Base-by-base conservation (phyloP, 225 moss, liverwort and hornwort species). In the Bryum argenteum region DNA sequence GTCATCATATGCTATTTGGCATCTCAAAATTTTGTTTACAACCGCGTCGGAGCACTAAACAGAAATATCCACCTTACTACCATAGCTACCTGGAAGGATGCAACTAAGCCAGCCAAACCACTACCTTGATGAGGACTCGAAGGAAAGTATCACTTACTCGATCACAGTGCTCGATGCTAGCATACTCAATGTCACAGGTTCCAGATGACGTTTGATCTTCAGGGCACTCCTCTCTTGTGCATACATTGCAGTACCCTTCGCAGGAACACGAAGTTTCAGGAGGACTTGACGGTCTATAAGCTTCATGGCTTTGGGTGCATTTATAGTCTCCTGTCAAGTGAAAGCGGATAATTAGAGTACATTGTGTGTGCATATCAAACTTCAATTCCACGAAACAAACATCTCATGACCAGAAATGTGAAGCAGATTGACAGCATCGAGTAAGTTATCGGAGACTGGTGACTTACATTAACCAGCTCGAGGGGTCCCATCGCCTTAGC, bases 401-500 rank as follows among this genome's bases (percentile, higher is more conserved):
- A 59, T 38, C 38, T 38, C 17, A 16, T 38, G 37, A 16, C 37
- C 15, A 38, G 11, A 2, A 39, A 60, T 2, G 37, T 39, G 1
- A 38, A 33, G 37, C 15, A 58, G 16, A 37, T 16, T 58, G 26
- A 15, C 58, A 28, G 23, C 58, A 23, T 58, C 28, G 13, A 58
- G 26, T 58, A 28, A 58, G 58, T 58, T 58, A 6, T 33, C 17
- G 37, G 23, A 17, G 8, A 37, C 58, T 33, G 5, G 33, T 33
- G 8, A 60, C 78, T 71, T 69, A 96, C 93, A 82, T 88, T 86
- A 24, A 96, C 78, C 47, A 96, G 91, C 70, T 93, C 87, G 59
- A 96, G 65, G 5, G 93, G 96, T 55, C 91, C 91, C 39, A 84
- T 82, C 69, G 88, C 89, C 73, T 93, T 73, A 11, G 89, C 78